Evolutionary conservation across 352 stramenopile species (phyloP), one percentile per base, ranked within the genome.

Genomic region (Pythium biforme): DNA sequence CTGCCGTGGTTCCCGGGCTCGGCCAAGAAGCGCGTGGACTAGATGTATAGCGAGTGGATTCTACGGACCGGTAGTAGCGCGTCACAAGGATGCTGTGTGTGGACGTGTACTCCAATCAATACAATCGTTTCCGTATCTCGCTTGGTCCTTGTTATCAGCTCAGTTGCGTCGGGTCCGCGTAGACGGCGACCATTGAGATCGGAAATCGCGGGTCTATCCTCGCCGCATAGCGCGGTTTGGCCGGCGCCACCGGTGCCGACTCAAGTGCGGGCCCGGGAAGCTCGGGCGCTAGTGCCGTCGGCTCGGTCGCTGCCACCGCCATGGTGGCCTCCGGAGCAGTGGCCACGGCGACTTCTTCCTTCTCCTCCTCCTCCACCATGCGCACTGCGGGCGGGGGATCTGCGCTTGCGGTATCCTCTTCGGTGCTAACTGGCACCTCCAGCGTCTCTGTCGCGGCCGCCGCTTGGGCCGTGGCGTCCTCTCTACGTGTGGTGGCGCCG

Each of bases 161-260:
- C 17, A 71, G 25, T 47, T 79, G 55, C 4, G 59, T 66, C 6
- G 72, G 72, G 47, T 92, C 79, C 33, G 76, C 83, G 46, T 87
- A 61, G 34, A 92, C 79, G 29, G 70, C 75, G 37, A 94, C 69
- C 19, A 79, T 94, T 26, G 85, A 94, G 31, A 92, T 91, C 12
- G 85, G 85, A 56, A 94, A 92, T 41, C 77, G 71, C 34, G 74
- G 65, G 66, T 92, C 80, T 62, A 76, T 81, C 20, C 79, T 72
- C 15, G 72, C 79, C 1, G 66, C 61, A 52, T 73, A 73, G 11
- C 66, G 55, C 45, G 50, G 54, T 40, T 68, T 68, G 46, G 39
- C 26, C 11, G 41, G 49, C 11, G 31, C 34, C 3, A 25, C 19
- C n/a, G 45, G n/a, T 19, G 49, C 23, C 22, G 29, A 15, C 17